Base-by-base conservation (phyloP, 2,329 filamentous ascomycete species). In the Pseudogymnoascus sp. region DNA sequence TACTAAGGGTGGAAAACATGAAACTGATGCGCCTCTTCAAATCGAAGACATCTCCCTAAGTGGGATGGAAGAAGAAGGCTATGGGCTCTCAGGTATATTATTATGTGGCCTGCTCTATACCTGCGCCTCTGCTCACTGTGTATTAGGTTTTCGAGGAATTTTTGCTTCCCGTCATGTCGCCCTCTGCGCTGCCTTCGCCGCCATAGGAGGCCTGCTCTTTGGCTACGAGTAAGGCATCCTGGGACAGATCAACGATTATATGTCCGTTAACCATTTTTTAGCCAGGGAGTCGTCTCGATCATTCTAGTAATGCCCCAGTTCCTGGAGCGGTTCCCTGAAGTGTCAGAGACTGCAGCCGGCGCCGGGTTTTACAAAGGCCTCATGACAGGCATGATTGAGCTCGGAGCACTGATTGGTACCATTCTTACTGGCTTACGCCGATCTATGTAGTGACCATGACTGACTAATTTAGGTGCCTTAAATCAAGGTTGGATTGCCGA, bases 301-400 rank as follows among this genome's bases (percentile, higher is more conserved):
- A 73, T 70, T 12, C 64, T 74, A 13, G 68, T 71, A 37, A 71
- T 75, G 72, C 64, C 68, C 15, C 58, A 69, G 34, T 74, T 74
- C 48, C 64, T 68, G 34, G 62, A 67, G 9, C 64, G 66, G 0
- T 74, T 74, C 61, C 66, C 67, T 2, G 64, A 73, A 26, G 71
- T 73, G 0, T 66, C 70, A 0, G 67, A 71, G 5, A 58, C 61
- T 4, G 71, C 70, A 5, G 66, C 73, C 4, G 76, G 59, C 10
- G 48, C 30, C 1, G 59, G 59, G 6, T 62, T 61, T 45, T 10
- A 45, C 26, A 62, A 58, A 30, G 59, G 61, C 39, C 64, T 75
- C 5, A 69, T 81, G 71, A 81, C 79, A 9, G 78, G 78, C 3
- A 81, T 81, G 77, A 76, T 81, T 56, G 77, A 81, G 62, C 64